Base-by-base conservation (phyloP, 73 alveolate genomes). In the Paramecium pentaurelia region DNA sequence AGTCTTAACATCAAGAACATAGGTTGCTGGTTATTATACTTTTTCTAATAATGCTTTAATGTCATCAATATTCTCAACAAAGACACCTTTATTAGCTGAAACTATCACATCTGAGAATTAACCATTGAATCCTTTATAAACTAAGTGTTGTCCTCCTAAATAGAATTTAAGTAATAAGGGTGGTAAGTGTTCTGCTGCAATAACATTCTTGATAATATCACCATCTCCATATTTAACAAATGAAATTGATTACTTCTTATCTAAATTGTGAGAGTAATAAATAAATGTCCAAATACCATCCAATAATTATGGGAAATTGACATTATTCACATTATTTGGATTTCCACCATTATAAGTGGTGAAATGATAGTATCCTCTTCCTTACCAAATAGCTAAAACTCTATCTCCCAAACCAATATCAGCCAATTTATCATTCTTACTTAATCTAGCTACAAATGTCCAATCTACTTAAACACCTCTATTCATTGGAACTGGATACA, bases 261-360 rank as follows among this genome's bases (percentile, higher is more conserved):
- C 91, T 18, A 80, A 80, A 47, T 49, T 40, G 30, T 80, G 86
- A 20, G 87, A 54, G 8, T 86, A 58, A 40, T 86, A 58, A 37
- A 86, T 86, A 16, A 86, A 86, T 58, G 93, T 86, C 93, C 93
- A 86, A 10, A 86, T 40, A 28, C 93, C 93, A 36, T 86, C 93
- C 28, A 86, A 36, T 28, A 20, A 45, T 36, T 87, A 25, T 25
- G 89, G 93, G 86, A 42, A 58, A 28, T 54, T 34, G 38, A 86
- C 86, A 86, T 86, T 86, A 12, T 86, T 36, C 0, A 54, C 18
- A 9, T 22, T 30, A n/a, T 86, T 86, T 11, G 86, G 86, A 36
- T 86, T 86, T 27, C 93, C 93, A 14, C 75, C 75, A 80, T 47
- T 27, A n/a, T 80, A 80, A 0, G 86, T 86, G 8, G 93, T 60